These are phyloP conservation scores for Jatropha podagrica DNA, from an alignment of 441 rosid genomes.

Conservation along the genomic window DNA sequence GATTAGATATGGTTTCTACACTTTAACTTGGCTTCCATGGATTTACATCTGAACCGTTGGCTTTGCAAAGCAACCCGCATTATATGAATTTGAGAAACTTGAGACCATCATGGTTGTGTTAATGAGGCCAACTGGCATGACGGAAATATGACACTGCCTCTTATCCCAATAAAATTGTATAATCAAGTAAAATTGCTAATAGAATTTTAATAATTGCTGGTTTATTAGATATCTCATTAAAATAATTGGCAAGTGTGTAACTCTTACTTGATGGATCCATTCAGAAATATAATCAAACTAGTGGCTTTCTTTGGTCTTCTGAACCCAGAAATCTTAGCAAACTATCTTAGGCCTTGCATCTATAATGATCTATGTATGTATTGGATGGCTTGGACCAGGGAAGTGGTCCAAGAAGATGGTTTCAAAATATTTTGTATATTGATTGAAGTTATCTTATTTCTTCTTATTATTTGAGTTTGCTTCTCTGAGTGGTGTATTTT, in stretches of 20 bases:
- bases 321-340: background rate
- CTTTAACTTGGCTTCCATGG: background rate
- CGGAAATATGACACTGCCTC: background rate
- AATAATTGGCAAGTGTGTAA: background rate
- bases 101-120: background rate
- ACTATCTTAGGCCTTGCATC: background rate
- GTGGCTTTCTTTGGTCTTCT: background rate
- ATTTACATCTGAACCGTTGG: background rate
- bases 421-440: background rate
- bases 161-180: background rate
- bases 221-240: background rate
- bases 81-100: background rate
- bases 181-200: background rate
- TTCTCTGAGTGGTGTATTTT: background rate
- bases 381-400: background rate
- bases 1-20: background rate
- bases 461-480: background rate
- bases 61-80: background rate
- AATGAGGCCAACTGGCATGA: background rate
- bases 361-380: background rate
- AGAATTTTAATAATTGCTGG: background rate
- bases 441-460: background rate
- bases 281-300: constrained; percentile 4
- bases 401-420: background rate
- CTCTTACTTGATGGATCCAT: background rate